Base-by-base conservation (phyloP, 2,329 filamentous ascomycete genomes). In the Xylariaceae sp. region DNA sequence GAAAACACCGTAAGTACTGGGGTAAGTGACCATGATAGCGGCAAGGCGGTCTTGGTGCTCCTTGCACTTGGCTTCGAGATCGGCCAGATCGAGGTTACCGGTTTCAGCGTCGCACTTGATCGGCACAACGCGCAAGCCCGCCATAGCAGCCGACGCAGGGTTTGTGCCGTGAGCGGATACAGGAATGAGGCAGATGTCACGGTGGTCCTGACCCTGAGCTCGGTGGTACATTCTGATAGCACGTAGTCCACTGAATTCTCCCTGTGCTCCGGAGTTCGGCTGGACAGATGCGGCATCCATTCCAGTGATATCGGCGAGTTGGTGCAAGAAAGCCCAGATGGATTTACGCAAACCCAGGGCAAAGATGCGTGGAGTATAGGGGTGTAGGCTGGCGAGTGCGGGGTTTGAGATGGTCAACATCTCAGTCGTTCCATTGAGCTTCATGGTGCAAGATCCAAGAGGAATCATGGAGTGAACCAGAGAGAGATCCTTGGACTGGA, bases 391-490 rank as follows among this genome's bases (percentile, higher is more conserved):
- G 48, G 89, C 83, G 70, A 92, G 90, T 53, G 87, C 84, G 0
- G 87, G 85, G 76, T 86, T 88, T 0, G 89, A 89, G 57, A 97
- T 82, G 6, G 92, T 88, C 13, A 89, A 83, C 93, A 97, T 97
- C 77, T 97, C 91, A 0, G 90, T 90, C 2, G 92, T 94, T 48
- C 89, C 90, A 73, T 97, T 97, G 56, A 97, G 85, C 80, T 97
- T 97, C 93, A 97, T 97, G 11, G 93, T 97, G 80, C 93, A 97
- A 1, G 93, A 97, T 17, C 93, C 93, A 1, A 97, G 83, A 2
- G 93, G 92, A 62, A 97, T 97, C 93, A 97, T 97, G 13, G 92
- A 97, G 77, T 97, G 93, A 1, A 92, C 90, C 4, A 97, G 81
- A 1, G 93, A 97, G 11, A 97, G 78, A 72, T 97, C 93, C 78